A percentile compares a stretch with the other conserved stretches of the same genome.
Evolutionary conservation across 2,329 filamentous ascomycete species (phyloP).

Genomic region (Pyrenophora graminea): DNA sequence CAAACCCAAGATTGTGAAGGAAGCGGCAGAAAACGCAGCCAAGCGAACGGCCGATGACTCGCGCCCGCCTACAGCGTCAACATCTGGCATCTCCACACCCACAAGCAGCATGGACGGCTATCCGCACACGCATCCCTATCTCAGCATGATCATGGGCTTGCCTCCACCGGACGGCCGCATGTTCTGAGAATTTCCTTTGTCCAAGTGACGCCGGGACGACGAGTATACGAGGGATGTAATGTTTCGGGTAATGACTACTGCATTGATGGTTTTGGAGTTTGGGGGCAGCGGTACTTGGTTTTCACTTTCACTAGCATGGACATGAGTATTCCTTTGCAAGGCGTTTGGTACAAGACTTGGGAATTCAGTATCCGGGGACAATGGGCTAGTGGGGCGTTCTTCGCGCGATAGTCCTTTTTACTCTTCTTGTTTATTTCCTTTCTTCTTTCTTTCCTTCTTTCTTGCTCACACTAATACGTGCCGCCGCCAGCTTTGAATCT

Average conservation of each 20-base stretch:
- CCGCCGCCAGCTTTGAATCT: not conserved
- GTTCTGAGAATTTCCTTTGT: slow-evolving; percentile 16
- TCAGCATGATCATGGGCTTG: slow-evolving; percentile 12
- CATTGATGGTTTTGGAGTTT: slow-evolving; percentile 17
- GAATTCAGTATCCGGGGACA: not conserved
- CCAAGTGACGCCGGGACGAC: slow-evolving; percentile 4
- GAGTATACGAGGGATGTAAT: not conserved
- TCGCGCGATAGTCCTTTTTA: not conserved
- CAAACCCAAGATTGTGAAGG: slow-evolving; percentile 44
- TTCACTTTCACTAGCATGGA: slow-evolving; percentile 2
- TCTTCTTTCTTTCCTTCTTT: not conserved
- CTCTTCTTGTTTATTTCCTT: not conserved
- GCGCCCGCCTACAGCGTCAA: slow-evolving; percentile 17
- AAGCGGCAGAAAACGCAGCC: slow-evolving; percentile 30
- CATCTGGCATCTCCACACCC: slow-evolving; percentile 29
- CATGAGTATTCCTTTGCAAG: slow-evolving; percentile 16
- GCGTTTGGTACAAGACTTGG: slow-evolving; percentile 14
- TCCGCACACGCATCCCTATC: slow-evolving; percentile 18
- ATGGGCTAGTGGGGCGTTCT: slow-evolving; percentile 3
- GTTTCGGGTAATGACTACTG: slow-evolving; percentile 16
- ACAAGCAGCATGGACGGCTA: slow-evolving; percentile 16
- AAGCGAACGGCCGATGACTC: slow-evolving; percentile 13
- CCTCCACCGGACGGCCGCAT: slow-evolving; percentile 12
- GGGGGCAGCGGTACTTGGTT: not conserved
- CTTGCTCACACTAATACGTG: slow-evolving; percentile 1